phyloP scores from a whole-genome alignment of 495 filamentous ascomycete genomes.

The Daldinia grandis region DNA sequence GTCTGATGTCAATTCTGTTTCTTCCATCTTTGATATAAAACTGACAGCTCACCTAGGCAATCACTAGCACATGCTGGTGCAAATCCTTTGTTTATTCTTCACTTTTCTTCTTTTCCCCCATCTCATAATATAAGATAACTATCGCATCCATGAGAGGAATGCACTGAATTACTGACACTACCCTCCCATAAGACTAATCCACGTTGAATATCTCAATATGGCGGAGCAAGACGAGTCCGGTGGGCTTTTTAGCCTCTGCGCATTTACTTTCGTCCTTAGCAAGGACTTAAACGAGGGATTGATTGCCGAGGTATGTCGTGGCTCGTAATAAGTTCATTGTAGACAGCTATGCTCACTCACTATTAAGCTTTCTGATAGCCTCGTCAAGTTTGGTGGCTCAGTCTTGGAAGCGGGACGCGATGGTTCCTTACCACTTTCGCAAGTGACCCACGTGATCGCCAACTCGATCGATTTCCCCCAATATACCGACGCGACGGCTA shows the following conservation, averaged over 20 bases:
- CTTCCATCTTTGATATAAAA: conserved; percentile 1
- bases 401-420: conserved; percentile 55
- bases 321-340: not conserved
- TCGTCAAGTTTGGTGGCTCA: conserved; percentile 66
- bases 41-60: not conserved
- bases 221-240: conserved; percentile 44
- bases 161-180: not conserved
- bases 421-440: conserved; percentile 59
- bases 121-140: not conserved
- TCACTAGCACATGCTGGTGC: conserved; percentile 2
- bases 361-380: conserved; percentile 54
- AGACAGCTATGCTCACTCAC: conserved; percentile 49
- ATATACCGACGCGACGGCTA: conserved; percentile 72
- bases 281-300: conserved; percentile 51
- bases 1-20: conserved; percentile 19
- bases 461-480: conserved; percentile 86
- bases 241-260: conserved; percentile 50
- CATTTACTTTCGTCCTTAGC: conserved; percentile 57
- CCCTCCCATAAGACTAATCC: not conserved
- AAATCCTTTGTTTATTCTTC: not conserved
- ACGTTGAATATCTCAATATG: conserved; percentile 47
- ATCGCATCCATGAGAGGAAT: conserved; percentile 11
- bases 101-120: not conserved
- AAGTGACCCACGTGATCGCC: conserved; percentile 84
- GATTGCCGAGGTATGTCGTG: conserved; percentile 55